phyloP scores from a whole-genome alignment of 2,329 filamentous ascomycete species.

The Ophiostoma quercus region DNA sequence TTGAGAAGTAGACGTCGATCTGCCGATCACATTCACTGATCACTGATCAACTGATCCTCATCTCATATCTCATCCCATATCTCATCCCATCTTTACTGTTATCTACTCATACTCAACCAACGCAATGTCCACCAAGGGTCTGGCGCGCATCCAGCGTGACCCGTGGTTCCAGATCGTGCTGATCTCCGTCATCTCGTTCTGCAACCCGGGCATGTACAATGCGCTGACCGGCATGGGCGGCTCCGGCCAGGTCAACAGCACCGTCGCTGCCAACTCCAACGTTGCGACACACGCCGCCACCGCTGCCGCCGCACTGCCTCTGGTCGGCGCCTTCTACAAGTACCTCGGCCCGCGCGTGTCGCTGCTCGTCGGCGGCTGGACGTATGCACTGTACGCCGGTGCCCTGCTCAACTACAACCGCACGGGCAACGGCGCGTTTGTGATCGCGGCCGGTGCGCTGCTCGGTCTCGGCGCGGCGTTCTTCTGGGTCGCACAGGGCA shows the following conservation, averaged over 20 bases:
- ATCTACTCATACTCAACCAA: background rate
- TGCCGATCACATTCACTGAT: background rate
- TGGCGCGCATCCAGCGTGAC: constrained; percentile 21
- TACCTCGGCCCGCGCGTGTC: constrained; percentile 64
- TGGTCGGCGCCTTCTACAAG: constrained; percentile 62
- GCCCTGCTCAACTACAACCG: constrained; percentile 67
- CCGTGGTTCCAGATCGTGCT: constrained; percentile 25
- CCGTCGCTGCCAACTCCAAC: constrained; percentile 51
- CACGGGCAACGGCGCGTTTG: constrained; percentile 61
- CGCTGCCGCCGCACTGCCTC: constrained; percentile 33
- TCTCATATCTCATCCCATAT: no score
- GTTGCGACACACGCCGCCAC: constrained; percentile 51
- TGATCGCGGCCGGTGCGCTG: constrained; percentile 68
- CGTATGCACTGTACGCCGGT: constrained; percentile 69
- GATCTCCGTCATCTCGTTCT: constrained; percentile 25
- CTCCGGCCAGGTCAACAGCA: constrained; percentile 50
- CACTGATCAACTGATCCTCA: no score
- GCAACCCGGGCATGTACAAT: constrained; percentile 31
- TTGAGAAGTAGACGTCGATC: background rate
- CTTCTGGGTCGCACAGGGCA: constrained; percentile 75
- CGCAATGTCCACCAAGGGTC: constrained; percentile 16
- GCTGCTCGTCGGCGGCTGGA: constrained; percentile 65
- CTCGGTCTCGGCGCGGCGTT: constrained; percentile 74
- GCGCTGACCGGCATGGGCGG: constrained; percentile 25
- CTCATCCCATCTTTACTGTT: background rate